phyloP scores from a whole-genome alignment of 106 monocot species.

The Triglochin maritima region DNA sequence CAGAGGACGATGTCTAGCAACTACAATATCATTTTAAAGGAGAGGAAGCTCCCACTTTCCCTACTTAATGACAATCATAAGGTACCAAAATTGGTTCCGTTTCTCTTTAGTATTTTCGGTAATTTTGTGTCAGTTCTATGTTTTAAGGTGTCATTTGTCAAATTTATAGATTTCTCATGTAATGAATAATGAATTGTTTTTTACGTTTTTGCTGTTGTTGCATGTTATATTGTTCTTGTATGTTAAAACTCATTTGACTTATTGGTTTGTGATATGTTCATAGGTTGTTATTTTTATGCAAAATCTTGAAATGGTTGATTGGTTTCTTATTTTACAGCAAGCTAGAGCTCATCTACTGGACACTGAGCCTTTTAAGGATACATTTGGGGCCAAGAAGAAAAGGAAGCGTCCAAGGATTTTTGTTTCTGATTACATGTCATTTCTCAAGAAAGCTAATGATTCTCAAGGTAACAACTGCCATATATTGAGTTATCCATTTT shows the following conservation, averaged over 20 bases:
- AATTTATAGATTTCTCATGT: background rate
- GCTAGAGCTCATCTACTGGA: slow-evolving; percentile 81
- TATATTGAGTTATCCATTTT: background rate
- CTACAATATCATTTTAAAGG: slow-evolving; percentile 79
- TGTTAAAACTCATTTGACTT: no score
- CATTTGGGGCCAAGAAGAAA: slow-evolving; percentile 87
- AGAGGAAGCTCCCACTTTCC: slow-evolving; percentile 75
- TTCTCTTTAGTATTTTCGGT: background rate
- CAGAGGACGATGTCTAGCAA: slow-evolving; percentile 50
- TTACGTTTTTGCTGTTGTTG: no score
- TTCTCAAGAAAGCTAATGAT: slow-evolving; percentile 63
- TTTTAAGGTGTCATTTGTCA: background rate
- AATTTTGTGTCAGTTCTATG: background rate
- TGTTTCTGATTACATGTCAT: slow-evolving; percentile 65
- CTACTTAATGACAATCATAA: slow-evolving; percentile 87
- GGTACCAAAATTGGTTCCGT: slow-evolving; percentile 21
- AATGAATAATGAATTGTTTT: no score
- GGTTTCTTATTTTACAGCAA: slow-evolving; percentile 35
- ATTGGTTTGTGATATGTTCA: no score
- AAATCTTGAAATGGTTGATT: no score
- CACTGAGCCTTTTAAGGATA: slow-evolving; percentile 72
- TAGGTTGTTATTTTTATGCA: no score
- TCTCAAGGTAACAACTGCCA: slow-evolving; percentile 53
- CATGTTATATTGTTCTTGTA: no score
- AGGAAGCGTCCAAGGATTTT: slow-evolving; percentile 79